Base-by-base conservation (phyloP, 164 flowering plant genomes). In the Buxus sempervirens region DNA sequence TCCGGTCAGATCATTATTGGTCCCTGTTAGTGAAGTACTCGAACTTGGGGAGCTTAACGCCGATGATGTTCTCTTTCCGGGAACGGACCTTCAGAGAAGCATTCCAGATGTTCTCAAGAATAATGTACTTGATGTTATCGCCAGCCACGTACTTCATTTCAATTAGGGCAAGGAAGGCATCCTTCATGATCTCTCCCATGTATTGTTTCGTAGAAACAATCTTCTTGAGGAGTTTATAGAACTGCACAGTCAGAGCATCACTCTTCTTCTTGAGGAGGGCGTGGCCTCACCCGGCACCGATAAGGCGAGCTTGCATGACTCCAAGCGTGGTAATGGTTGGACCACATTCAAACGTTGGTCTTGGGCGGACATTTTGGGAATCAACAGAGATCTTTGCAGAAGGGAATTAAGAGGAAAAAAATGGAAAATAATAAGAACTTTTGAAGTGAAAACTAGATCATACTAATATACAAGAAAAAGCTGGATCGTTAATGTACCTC, bases 191-290 rank as follows among this genome's bases (percentile, higher is more conserved):
- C 0, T 87, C 94, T 7, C 98, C 98, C 97, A 94, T 91, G 10
- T 89, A 80, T 71, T 94, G 96, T 61, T 94, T 94, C 8, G 96
- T 81, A 0, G 90, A 75, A 13, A 94, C 98, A 60, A 94, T 94
- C 60, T 88, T 87, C 80, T 90, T 91, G 15, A 94, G 87, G 60
- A 94, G 88, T 76, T 82, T 88, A 27, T 97, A 90, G 67, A 94
- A 94, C 66, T 91, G 97, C 28, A 89, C 86, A 5, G 98, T 94
- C 24, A 94, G 75, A 51, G 98, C 98, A 74, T 94, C 98, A 67
- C 95, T 88, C 81, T 94, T 94, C 87, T 94, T 94, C 83, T 94
- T 94, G 59, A 94, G 90, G 28, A 91, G 88, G 58, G 98, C 97
- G 62, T 94, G 98, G 54, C 97, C 98, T 70, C 98, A 81, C 5